Evolutionary conservation across 2,329 filamentous ascomycete genomes (phyloP).

Genomic region (Colletotrichum caudatum): DNA sequence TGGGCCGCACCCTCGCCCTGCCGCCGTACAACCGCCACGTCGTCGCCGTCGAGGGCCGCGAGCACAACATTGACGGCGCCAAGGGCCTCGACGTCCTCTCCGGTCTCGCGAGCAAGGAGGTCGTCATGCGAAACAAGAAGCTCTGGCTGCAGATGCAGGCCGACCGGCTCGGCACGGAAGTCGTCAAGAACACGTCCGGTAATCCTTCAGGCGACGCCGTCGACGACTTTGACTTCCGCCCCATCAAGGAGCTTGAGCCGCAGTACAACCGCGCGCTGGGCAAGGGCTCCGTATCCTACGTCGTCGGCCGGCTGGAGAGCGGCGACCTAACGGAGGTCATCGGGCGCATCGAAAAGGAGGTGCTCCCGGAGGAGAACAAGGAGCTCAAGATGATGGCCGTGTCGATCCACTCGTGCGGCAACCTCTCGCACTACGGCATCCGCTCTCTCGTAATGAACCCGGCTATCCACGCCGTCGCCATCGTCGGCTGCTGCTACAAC

Average conservation of each 20-base stretch:
- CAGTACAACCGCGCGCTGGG: constrained; percentile 70
- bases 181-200: constrained; percentile 47
- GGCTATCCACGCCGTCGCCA: constrained; percentile 87
- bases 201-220: constrained; percentile 28
- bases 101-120: constrained; percentile 78
- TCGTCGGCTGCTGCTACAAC: constrained; percentile 99
- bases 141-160: constrained; percentile 68
- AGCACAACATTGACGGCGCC: constrained; percentile 88
- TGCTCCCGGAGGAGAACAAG: constrained; percentile 47
- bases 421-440: constrained; percentile 94
- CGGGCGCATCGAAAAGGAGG: constrained; percentile 66
- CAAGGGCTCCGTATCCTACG: constrained; percentile 80
- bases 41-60: constrained; percentile 89
- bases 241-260: constrained; percentile 61
- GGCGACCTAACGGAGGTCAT: constrained; percentile 78
- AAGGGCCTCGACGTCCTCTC: constrained; percentile 87
- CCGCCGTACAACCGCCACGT: constrained; percentile 88
- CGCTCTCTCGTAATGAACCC: constrained; percentile 87
- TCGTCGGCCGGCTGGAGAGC: constrained; percentile 79
- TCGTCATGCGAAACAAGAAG: constrained; percentile 87
- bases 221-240: constrained; percentile 57
- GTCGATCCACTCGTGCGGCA: constrained; percentile 96
- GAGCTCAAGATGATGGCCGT: constrained; percentile 80
- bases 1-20: constrained; percentile 87
- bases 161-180: constrained; percentile 57